Evolutionary conservation across 2,329 filamentous ascomycete species (phyloP).

Genomic region (Hymenoscyphus occultus): DNA sequence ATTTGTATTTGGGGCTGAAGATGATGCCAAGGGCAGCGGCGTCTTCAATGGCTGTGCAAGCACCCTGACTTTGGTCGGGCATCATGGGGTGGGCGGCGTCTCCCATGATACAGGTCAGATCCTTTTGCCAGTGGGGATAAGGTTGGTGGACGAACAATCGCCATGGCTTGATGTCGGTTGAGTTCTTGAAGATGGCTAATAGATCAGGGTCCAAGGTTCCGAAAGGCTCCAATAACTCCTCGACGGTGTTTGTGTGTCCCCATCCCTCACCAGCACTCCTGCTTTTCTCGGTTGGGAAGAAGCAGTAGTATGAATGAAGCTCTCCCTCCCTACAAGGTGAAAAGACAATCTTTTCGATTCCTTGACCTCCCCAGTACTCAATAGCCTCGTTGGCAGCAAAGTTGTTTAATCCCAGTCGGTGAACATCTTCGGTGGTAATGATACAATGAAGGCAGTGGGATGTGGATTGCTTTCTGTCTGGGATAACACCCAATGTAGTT

Average conservation of each 20-base stretch:
- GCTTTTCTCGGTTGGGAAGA: constrained; percentile 33
- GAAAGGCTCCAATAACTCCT: constrained; percentile 59
- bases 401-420: constrained; percentile 27
- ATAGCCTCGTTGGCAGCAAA: constrained; percentile 29
- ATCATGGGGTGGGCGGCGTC: constrained; percentile 68
- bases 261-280: constrained; percentile 32
- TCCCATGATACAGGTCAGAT: constrained; percentile 54
- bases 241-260: constrained; percentile 40
- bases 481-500: constrained; percentile 52
- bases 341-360: constrained; percentile 42
- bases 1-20: constrained; percentile 37
- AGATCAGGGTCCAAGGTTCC: constrained; percentile 51
- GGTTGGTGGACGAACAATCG: constrained; percentile 46
- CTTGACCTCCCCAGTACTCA: constrained; percentile 39
- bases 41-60: constrained; percentile 43
- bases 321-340: constrained; percentile 40
- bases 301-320: constrained; percentile 41
- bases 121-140: constrained; percentile 54
- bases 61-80: constrained; percentile 64
- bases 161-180: constrained; percentile 35
- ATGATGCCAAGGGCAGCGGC: constrained; percentile 40
- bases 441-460: constrained; percentile 41
- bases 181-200: constrained; percentile 29
- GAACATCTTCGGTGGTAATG: constrained; percentile 32
- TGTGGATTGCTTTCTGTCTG: constrained; percentile 37